These are phyloP conservation scores for Fraxinus nigra DNA, from an alignment of 305 asterid species.

Conservation along the genomic window DNA sequence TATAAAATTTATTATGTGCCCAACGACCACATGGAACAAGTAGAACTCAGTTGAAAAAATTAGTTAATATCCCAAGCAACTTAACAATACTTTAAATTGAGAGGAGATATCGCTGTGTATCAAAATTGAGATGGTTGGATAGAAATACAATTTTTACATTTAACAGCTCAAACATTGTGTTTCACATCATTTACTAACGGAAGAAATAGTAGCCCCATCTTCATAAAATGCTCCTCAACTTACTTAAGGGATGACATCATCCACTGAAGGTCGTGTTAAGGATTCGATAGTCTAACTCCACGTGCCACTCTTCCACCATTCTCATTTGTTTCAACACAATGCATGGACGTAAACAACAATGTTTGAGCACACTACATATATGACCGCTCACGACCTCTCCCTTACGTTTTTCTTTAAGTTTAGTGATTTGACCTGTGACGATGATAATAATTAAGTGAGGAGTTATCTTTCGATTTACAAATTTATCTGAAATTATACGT, in stretches of 20 bases:
- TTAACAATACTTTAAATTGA: neutral
- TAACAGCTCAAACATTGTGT: neutral
- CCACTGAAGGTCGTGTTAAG: neutral
- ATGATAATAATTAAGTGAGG: neutral
- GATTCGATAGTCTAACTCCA: neutral
- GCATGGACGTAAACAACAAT: neutral
- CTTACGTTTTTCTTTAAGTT: no score
- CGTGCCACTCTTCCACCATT: neutral
- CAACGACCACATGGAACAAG: neutral
- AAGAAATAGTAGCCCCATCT: neutral
- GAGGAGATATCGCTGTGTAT: neutral
- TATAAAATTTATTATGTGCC: neutral
- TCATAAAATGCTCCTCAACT: neutral
- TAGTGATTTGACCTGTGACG: neutral
- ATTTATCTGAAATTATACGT: neutral
- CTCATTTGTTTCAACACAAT: no score
- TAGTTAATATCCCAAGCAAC: neutral
- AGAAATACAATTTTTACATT: neutral
- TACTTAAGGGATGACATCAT: neutral
- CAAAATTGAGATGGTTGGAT: neutral
- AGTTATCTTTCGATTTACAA: neutral
- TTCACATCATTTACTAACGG: neutral
- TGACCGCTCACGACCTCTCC: neutral
- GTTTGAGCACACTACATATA: neutral
- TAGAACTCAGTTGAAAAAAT: neutral